phyloP scores from a whole-genome alignment of 23 red algal species.

The Gracilaria gracilis region DNA sequence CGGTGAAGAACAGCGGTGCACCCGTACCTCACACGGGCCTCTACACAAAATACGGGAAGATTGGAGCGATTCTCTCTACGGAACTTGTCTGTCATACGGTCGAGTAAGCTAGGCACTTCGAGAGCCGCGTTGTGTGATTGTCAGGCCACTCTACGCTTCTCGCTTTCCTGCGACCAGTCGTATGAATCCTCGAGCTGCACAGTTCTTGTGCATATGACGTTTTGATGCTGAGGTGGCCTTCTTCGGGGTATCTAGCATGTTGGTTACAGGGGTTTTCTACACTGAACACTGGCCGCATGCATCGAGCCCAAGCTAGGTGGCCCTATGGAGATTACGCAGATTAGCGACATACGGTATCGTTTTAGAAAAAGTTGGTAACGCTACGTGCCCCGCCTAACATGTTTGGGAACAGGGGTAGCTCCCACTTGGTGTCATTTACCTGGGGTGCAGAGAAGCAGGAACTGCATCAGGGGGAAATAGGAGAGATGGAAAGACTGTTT shows the following conservation, averaged over 20 bases:
- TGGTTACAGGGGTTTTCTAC: not conserved
- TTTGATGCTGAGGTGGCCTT: not conserved
- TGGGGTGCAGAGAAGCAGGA: not conserved
- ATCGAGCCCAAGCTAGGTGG: not conserved
- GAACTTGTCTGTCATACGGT: slow-evolving; percentile 86
- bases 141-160: not conserved
- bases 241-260: not conserved
- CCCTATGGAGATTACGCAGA: slow-evolving; percentile 12
- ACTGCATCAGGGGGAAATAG: not conserved
- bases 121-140: not conserved
- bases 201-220: slow-evolving; percentile 4
- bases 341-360: not conserved
- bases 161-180: not conserved
- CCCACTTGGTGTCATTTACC: not conserved
- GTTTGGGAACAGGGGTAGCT: not conserved
- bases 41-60: slow-evolving; percentile 98
- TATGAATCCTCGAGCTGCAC: slow-evolving; percentile 12
- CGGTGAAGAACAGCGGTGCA: slow-evolving; percentile 98
- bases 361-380: not conserved
- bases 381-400: not conserved
- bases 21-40: slow-evolving; percentile 95
- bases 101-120: slow-evolving; percentile 73
- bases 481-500: too few species aligned
- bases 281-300: not conserved
- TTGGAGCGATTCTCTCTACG: slow-evolving; percentile 94